Evolutionary conservation across 345 rosid species (phyloP), one percentile per base, ranked within the genome.

Genomic region (Hypericum androsaemum): DNA sequence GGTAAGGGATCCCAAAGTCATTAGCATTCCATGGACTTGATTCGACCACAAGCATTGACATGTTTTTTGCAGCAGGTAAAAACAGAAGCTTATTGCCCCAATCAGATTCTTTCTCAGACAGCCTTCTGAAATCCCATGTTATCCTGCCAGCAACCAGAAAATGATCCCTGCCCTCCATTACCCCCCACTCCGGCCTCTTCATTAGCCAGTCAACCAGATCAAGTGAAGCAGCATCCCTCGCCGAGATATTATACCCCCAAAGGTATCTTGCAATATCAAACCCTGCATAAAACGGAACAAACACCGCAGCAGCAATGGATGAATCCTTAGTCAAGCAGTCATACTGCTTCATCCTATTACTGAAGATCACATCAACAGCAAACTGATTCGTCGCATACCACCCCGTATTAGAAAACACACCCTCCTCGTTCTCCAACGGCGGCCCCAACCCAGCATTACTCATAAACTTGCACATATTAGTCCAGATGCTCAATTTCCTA

Each of bases 21-120:
- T 89, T 89, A 0, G 94, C 88, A 43, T 86, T 76, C 97, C 97
- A 84, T 0, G 95, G 94, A 61, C 95, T 89, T 5, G 97, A 89
- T 61, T 89, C 97, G 11, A 89, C 88, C 67, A 86, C 95, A 58
- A 89, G 90, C 94, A 86, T 76, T 10, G 88, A 81, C 95, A 89
- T 89, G 62, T 86, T 86, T 69, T 71, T 86, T 0, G 94, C 88
- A 59, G 86, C 94, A 0, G 96, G 90, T 56, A 89, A 66, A 66
- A 79, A 80, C 59, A 89, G 71, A 67, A 89, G 86, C 76, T 89
- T 86, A 59, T 84, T 86, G 9, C 96, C 97, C 97, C 97, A 89
- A 28, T 89, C 89, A 0, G 63, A 11, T 52, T 84, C 94, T 43
- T 80, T 74, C 7, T 86, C 97, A 5, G 74, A 42, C 62, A 82